Evolutionary conservation across 2,329 filamentous ascomycete species (phyloP), one percentile per base, ranked within the genome.

Genomic region (Microascus cirrosus): DNA sequence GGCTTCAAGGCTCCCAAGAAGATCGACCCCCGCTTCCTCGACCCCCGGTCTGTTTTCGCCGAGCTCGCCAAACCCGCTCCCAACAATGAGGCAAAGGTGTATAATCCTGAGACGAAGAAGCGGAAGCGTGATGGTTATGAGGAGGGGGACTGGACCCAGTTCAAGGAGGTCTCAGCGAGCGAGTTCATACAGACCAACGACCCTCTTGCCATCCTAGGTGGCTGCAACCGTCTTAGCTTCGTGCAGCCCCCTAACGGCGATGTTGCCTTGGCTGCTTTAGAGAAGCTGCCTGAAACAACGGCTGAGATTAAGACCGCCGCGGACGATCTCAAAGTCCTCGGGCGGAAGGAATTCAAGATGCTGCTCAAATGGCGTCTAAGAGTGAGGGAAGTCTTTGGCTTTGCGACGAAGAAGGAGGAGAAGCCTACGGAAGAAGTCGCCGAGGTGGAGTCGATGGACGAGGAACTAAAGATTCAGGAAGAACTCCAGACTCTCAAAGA

Each of bases 31-130:
- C 89, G 89, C 63, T 95, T 99, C 69, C 78, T 99, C 56, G 94
- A 99, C 67, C 84, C 94, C 6, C 84, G 84, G 63, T 84, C 88
- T 59, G 94, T 97, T 34, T 99, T 99, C 67, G 92, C 92, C 35
- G 94, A 99, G 70, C 76, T 96, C n/a, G 77, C 87, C 35, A 89
- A 88, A 59, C 84, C 89, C 1, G 87, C 86, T 0, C 90, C 91
- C 1, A 99, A 97, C 71, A 95, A 97, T 64, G 94, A 99, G 70
- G 94, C 94, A 45, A 96, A 95, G 70, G 94, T 99, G 2, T 99
- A 93, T 78, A 96, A 99, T 63, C 94, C 94, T 0, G 94, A 99
- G 69, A 79, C 90, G 68, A 99, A 97, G 80, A 99, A 96, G 83
- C 80, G 94, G 59, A 97, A 96, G 82, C 81, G 94, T 77, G 93